phyloP scores from a whole-genome alignment of 306 rosid species.

The Nissolia schottii region DNA sequence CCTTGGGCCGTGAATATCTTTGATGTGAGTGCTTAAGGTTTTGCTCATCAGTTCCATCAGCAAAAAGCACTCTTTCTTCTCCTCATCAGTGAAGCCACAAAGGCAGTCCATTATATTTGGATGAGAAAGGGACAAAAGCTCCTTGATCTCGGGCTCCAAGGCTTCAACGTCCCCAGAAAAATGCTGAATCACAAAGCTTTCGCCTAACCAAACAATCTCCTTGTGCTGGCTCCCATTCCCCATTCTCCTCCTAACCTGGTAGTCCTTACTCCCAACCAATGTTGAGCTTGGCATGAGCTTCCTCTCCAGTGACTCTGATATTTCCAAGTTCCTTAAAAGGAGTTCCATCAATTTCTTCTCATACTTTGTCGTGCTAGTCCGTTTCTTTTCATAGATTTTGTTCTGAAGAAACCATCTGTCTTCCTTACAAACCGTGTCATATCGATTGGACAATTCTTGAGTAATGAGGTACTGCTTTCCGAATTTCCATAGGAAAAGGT shows the following conservation, averaged over 20 bases:
- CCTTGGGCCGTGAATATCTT: conserved; percentile 58
- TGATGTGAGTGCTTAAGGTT: conserved; percentile 54
- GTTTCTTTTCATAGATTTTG: conserved; percentile 54
- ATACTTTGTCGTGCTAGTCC: conserved; percentile 41
- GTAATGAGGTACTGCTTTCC: conserved; percentile 70
- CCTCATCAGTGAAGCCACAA: conserved; percentile 75
- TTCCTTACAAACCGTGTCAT: conserved; percentile 62
- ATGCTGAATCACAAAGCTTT: conserved; percentile 65
- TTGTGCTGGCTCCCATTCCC: conserved; percentile 67
- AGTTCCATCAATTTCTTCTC: conserved; percentile 46
- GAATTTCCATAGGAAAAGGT: conserved; percentile 75
- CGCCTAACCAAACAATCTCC: conserved; percentile 85
- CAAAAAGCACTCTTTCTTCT: conserved; percentile 71
- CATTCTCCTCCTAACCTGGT: conserved; percentile 69
- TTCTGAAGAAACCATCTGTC: conserved; percentile 68
- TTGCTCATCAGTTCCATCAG: conserved; percentile 80
- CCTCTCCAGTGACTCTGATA: conserved; percentile 38
- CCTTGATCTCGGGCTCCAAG: conserved; percentile 51
- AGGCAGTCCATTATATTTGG: conserved; percentile 64
- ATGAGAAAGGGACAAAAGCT: conserved; percentile 66
- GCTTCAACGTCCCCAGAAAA: conserved; percentile 66
- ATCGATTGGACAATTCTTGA: conserved; percentile 53
- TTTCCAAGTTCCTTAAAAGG: conserved; percentile 47
- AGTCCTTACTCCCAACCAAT: conserved; percentile 66
- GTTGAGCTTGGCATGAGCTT: conserved; percentile 65